Evolutionary conservation across 192 early-diverging fungal species (phyloP).

Genomic region (Podila verticillata): DNA sequence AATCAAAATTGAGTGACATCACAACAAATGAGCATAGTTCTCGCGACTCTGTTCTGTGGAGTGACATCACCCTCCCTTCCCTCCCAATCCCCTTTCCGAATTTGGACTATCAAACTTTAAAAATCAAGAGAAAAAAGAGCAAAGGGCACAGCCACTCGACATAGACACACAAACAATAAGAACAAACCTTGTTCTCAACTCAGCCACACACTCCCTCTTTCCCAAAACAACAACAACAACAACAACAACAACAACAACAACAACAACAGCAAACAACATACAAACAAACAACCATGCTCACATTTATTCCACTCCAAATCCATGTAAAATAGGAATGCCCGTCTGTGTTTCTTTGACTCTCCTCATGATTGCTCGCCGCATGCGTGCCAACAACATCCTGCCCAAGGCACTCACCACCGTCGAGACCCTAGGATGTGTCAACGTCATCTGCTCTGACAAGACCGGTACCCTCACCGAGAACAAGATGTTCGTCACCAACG

Average conservation of each 20-base stretch:
- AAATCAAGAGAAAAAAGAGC: no score
- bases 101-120: no score
- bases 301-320: background rate
- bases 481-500: constrained; percentile 71
- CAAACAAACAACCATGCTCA: background rate
- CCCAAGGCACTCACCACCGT: constrained; percentile 87
- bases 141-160: no score
- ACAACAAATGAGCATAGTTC: background rate
- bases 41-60: no score
- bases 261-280: no score
- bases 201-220: no score
- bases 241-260: no score
- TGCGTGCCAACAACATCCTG: constrained; percentile 76
- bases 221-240: background rate
- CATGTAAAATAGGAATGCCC: constrained; percentile 74
- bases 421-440: constrained; percentile 88
- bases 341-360: constrained; percentile 80
- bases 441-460: constrained; percentile 78
- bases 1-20: constrained; percentile 40
- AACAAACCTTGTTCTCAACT: no score
- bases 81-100: no score
- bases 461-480: constrained; percentile 91
- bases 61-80: no score
- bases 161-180: no score
- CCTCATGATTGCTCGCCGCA: constrained; percentile 78